Percentiles rank a stretch among this genome's conserved stretches.
Conservation (phyloP, 257 asterid genomes). For the Nicotiana noctiflora region DNA sequence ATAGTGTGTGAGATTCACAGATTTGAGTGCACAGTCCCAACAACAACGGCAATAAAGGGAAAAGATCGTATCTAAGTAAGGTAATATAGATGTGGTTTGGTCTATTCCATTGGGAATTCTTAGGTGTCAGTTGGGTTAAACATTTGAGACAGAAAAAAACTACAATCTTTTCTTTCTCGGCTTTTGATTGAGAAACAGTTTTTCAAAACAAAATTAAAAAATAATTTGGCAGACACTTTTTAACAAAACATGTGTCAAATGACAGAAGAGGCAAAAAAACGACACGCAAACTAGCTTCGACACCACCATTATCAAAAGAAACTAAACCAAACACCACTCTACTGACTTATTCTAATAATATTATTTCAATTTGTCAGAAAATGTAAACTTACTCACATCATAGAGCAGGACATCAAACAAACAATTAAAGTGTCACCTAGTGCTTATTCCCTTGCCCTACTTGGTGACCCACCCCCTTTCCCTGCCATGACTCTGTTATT, state of each 20-base stretch:
- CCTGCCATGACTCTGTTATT: not conserved
- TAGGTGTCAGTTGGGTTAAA: not conserved
- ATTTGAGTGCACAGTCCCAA: not conserved
- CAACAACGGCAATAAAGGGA: not conserved
- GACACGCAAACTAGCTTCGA: not conserved
- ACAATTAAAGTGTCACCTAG: not conserved
- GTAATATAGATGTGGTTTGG: not conserved
- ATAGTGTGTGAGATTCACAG: not conserved
- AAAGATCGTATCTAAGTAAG: not conserved
- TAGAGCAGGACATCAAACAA: not conserved
- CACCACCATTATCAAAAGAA: not conserved
- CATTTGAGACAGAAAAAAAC: not conserved
- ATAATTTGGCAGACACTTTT: not conserved
- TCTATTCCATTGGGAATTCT: not conserved
- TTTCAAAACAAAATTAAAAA: not conserved
- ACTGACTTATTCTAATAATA: not conserved
- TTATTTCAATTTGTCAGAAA: not conserved
- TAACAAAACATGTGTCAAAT: not conserved
- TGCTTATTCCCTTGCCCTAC: not conserved
- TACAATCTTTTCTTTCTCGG: not conserved
- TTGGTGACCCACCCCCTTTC: not conserved
- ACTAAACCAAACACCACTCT: not conserved
- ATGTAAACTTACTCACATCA: not conserved
- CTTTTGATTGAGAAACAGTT: not conserved
- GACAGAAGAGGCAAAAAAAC: not conserved